Base-by-base conservation (phyloP, 257 asterid species). In the Nicotiana undulata region DNA sequence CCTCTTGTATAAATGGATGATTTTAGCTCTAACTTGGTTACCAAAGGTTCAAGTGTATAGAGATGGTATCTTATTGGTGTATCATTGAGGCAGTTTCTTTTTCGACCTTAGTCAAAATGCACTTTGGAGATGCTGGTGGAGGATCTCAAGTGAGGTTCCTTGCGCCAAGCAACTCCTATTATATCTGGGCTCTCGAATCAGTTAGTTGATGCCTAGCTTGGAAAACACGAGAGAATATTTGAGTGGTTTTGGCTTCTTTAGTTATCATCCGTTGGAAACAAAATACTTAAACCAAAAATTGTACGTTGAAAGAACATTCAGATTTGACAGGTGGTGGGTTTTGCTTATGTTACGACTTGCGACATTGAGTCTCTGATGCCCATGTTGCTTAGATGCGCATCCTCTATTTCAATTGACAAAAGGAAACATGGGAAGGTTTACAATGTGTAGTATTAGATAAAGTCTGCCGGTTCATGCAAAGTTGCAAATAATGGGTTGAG, bases 211-310 rank as follows among this genome's bases (percentile, higher is more conserved):
- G 37, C 26, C 16, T 72, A 49, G 44, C 61, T 72, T 72, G 40
- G 40, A 46, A 72, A 59, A 46, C 56, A 8, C 24, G 44, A 72
- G 59, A 70, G 24, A 72, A 49, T 13, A 49, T 24, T 72, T 49
- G 40, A 46, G 78, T 72, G 60, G 61, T 72, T 72, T 46, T 72
- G 78, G 78, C 40, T 49, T 24, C 60, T 72, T 70, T 29, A 70
- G 37, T 18, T 66, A 34, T 49, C 5, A 34, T 18, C 29, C 17
- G 2, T 32, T 9, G 75, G 26, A 31, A 64, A 9, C 75, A 66
- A 31, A 28, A 9, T 66, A 32, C 6, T 3, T n/a, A 2, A 40
- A 68, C 55, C 31, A 37, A 68, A 67, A 4, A 9, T 37, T 40
- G n/a, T 22, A 34, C 18, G 28, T 66, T 34, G 26, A 17, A 9